These are phyloP conservation scores for Elaphomyces granulatus DNA, from an alignment of 495 filamentous ascomycete species.

Conservation along the genomic window DNA sequence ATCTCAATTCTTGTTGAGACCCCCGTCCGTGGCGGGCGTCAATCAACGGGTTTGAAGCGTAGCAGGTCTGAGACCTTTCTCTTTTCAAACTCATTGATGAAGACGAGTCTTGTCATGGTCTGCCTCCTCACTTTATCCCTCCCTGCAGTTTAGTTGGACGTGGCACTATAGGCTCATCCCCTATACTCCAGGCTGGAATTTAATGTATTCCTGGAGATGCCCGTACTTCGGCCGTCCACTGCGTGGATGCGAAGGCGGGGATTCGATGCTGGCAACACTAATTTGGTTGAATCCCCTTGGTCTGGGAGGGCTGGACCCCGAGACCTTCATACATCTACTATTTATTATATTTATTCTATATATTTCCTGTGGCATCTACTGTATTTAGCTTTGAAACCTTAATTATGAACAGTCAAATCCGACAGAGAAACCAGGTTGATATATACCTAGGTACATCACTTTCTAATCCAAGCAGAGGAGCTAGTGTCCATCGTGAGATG, in stretches of 20 bases:
- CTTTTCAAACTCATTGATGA: no score
- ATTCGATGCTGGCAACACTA: slow-evolving; percentile 39
- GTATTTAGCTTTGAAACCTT: no score
- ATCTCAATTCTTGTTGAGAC: background rate
- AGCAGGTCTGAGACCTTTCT: no score
- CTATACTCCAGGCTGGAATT: slow-evolving; percentile 33
- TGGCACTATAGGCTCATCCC: slow-evolving; percentile 34
- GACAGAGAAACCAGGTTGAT: background rate
- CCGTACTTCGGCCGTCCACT: slow-evolving; percentile 12
- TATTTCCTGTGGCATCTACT: no score
- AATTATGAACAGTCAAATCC: background rate
- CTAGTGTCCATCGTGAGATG: no score
- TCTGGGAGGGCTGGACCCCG: no score
- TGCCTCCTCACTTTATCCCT: background rate
- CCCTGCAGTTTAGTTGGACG: background rate
- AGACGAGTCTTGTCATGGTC: slow-evolving; percentile 9
- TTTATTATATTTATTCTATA: no score
- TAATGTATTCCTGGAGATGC: slow-evolving; percentile 23
- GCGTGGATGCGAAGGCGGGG: slow-evolving; percentile 15
- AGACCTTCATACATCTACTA: no score
- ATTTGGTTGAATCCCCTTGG: no score
- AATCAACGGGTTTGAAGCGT: no score
- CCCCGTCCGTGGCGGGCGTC: slow-evolving; percentile 13
- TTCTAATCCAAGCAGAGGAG: no score
- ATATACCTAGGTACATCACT: no score